Base-by-base conservation (phyloP, 1,284 basidiomycete species). In the Pascua sp. region DNA sequence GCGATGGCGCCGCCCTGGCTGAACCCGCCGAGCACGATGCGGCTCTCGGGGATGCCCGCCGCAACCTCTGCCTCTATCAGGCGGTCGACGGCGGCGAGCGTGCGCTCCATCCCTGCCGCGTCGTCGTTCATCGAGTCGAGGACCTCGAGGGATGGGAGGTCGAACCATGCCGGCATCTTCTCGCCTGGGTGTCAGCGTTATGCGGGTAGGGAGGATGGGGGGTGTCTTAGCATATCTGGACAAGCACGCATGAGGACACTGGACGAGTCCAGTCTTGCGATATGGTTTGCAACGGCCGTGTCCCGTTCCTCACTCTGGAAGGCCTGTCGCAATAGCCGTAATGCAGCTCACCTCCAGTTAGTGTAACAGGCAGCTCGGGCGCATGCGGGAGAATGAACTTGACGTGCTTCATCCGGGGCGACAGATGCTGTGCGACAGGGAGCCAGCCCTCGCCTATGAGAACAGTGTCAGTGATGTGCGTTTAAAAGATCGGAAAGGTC, bases 1-100 rank as follows among this genome's bases (percentile, higher is more conserved):
- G 85, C 81, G 79, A 93, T 86, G n/a, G 86, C 84, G n/a, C 82
- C 89, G 43, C 91, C 92, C 75, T 95, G 92, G 59, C 85, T 88
- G 78, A 95, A 96, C 2, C 93, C 92, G 39, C 90, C 91, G 36
- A 95, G 76, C n/a, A 93, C 69, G 50, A 80, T 76, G 50, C 55
- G 63, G 46, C 82, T 80, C 32, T 86, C 78, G 8, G 84, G 81
- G 51, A 87, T 84, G 36, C 89, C 90, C 13, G 80, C 79, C 55
- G 86, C 84, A 39, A 91, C 80, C 73, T 95, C 92, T 4, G 81
- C 80, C 15, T 83, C 81, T 67, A 96, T 86, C 61, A 94, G 79
- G 56, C 82, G 76, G 67, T 87, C 86, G 64, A 95, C 81, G 17
- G 79, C 73, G 40, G 80, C 77, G 15, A 84, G 81, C 36, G 87